Percentiles rank a stretch among this genome's conserved stretches.
Conservation (phyloP, 257 asterid species). For the Haberlea rhodopensis region DNA sequence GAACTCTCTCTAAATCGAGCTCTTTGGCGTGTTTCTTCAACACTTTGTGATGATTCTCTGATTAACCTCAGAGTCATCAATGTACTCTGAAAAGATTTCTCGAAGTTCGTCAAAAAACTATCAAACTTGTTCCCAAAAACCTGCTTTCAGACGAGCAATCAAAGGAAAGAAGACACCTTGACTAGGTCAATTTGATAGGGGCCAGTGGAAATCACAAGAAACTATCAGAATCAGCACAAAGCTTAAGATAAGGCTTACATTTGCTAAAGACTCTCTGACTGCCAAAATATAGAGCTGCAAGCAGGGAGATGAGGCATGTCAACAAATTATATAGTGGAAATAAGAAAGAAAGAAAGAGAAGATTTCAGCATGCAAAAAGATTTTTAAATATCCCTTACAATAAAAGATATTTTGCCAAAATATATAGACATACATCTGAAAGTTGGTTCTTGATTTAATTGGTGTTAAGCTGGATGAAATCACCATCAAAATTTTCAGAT, state of each 20-base stretch:
- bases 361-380: constrained; percentile 2
- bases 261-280: constrained; percentile 54
- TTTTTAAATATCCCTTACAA: background rate
- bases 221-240: constrained; percentile 9
- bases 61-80: constrained; percentile 57
- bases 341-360: background rate
- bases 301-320: constrained; percentile 20
- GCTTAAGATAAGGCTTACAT: constrained; percentile 39
- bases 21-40: constrained; percentile 30
- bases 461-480: constrained; percentile 13
- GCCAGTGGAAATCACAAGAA: constrained; percentile 16
- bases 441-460: background rate
- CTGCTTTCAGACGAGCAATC: constrained; percentile 43
- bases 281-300: constrained; percentile 76
- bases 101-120: constrained; percentile 42
- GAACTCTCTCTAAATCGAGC: constrained; percentile 28
- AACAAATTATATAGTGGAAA: constrained; percentile 18
- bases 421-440: background rate
- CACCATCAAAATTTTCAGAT: background rate
- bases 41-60: constrained; percentile 42
- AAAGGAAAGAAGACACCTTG: constrained; percentile 11
- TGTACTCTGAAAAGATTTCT: constrained; percentile 49
- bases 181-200: constrained; percentile 4
- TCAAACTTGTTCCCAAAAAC: constrained; percentile 46
- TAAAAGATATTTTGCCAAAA: background rate